Conservation (phyloP, 192 early-diverging fungal genomes). For the Coemansia sp. region DNA sequence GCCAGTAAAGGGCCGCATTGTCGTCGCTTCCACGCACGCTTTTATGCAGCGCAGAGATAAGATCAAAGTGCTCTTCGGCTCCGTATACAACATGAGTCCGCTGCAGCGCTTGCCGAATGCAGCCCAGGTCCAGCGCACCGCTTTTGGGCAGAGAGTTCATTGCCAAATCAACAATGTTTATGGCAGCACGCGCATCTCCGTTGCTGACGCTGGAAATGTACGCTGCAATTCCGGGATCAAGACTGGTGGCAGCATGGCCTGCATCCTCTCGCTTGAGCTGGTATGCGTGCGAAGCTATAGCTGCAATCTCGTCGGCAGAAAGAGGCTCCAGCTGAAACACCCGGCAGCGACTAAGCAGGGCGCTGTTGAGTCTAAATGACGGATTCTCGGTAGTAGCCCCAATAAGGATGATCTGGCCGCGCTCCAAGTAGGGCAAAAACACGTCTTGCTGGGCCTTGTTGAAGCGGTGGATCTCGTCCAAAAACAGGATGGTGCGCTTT, state of each 20-base stretch:
- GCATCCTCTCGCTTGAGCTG: constrained; percentile 53
- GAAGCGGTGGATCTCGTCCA: constrained; percentile 91
- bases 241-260: constrained; percentile 17
- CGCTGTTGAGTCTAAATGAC: constrained; percentile 78
- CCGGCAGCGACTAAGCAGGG: constrained; percentile 74
- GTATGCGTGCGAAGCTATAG: constrained; percentile 62
- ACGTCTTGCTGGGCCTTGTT: constrained; percentile 87
- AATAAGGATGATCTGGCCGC: constrained; percentile 65
- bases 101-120: constrained; percentile 70
- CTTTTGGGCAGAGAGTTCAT: constrained; percentile 27
- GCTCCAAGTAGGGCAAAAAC: constrained; percentile 77
- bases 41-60: constrained; percentile 89
- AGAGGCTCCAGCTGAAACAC: constrained; percentile 76
- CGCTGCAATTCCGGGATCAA: constrained; percentile 34
- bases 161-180: constrained; percentile 34
- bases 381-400: constrained; percentile 84
- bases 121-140: constrained; percentile 46
- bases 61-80: constrained; percentile 85
- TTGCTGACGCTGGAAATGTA: constrained; percentile 68
- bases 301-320: constrained; percentile 55
- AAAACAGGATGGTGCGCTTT: constrained; percentile 70
- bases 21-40: constrained; percentile 80
- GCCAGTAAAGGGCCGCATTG: constrained; percentile 82
- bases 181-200: constrained; percentile 62
- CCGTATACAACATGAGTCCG: constrained; percentile 81